phyloP scores from a whole-genome alignment of 305 asterid genomes.

The Ruellia speciosa region DNA sequence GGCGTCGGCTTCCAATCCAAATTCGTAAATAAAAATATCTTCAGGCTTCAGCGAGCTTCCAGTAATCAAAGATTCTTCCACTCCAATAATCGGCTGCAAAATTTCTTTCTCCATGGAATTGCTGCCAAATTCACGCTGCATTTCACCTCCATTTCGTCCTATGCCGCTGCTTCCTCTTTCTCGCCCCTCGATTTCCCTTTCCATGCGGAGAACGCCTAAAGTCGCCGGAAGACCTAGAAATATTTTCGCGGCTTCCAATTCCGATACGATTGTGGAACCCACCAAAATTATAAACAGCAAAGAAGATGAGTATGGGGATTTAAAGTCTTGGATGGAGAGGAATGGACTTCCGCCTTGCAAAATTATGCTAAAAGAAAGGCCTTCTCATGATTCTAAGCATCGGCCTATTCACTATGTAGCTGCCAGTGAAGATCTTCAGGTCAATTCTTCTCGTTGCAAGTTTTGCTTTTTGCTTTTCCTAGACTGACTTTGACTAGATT shows the following conservation, averaged over 20 bases:
- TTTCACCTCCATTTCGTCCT: conserved; percentile 33
- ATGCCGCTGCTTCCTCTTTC: conserved; percentile 31
- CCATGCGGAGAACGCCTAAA: conserved; percentile 22
- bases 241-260: conserved; percentile 48
- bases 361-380: conserved; percentile 65
- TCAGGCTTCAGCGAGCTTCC: too few species aligned
- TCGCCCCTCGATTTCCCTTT: conserved; percentile 27
- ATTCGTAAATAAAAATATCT: too few species aligned
- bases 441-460: conserved; percentile 18
- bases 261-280: conserved; percentile 55
- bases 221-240: conserved; percentile 25
- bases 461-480: not conserved
- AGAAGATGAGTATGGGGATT: conserved; percentile 42
- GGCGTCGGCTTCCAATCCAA: not conserved
- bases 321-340: conserved; percentile 86
- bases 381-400: conserved; percentile 51
- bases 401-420: conserved; percentile 79
- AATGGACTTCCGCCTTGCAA: conserved; percentile 83
- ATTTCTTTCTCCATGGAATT: conserved; percentile 24
- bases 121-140: conserved; percentile 32
- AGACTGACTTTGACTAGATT: not conserved
- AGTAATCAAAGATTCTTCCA: not conserved
- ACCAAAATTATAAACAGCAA: conserved; percentile 33
- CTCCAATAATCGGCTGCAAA: not conserved
- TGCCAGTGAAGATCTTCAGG: conserved; percentile 90